Evolutionary conservation across 2,329 filamentous ascomycete genomes (phyloP).

Genomic region (Fusarium guadeloupense): DNA sequence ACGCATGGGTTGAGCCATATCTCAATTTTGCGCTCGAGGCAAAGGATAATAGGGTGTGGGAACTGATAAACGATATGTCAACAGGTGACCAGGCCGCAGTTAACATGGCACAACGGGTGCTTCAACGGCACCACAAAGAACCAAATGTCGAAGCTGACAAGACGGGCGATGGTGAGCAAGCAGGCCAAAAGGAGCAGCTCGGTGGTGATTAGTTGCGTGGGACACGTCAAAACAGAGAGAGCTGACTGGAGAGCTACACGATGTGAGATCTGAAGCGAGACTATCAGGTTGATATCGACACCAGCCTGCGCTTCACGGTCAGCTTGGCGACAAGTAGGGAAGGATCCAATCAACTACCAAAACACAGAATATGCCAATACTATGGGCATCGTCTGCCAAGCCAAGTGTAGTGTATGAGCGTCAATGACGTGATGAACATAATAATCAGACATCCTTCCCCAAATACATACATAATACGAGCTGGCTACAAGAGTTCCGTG

Average conservation of each 20-base stretch:
- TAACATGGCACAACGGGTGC: constrained; percentile 37
- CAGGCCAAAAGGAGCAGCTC: neutral
- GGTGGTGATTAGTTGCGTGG: neutral
- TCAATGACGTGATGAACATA: constrained; percentile 18
- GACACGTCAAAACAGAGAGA: neutral
- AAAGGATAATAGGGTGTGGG: constrained; percentile 48
- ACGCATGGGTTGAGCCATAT: constrained; percentile 44
- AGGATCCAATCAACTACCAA: constrained; percentile 1
- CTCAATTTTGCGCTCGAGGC: constrained; percentile 41
- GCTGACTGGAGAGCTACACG: too few species aligned
- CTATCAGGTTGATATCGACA: neutral
- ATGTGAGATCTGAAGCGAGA: too few species aligned
- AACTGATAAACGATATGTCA: constrained; percentile 45
- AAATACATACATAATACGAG: neutral
- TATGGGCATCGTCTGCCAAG: neutral
- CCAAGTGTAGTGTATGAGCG: constrained; percentile 1
- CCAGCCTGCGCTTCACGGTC: neutral
- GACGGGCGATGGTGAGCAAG: neutral
- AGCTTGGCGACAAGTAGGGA: neutral
- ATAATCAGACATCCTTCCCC: constrained; percentile 1
- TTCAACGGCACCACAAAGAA: constrained; percentile 40
- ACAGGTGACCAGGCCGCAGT: constrained; percentile 29
- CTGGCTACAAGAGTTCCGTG: neutral
- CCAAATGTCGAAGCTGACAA: constrained; percentile 22
- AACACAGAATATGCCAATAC: constrained; percentile 1